phyloP scores from a whole-genome alignment of 2,329 filamentous ascomycete species.

The Tolypocladium pustulatum region DNA sequence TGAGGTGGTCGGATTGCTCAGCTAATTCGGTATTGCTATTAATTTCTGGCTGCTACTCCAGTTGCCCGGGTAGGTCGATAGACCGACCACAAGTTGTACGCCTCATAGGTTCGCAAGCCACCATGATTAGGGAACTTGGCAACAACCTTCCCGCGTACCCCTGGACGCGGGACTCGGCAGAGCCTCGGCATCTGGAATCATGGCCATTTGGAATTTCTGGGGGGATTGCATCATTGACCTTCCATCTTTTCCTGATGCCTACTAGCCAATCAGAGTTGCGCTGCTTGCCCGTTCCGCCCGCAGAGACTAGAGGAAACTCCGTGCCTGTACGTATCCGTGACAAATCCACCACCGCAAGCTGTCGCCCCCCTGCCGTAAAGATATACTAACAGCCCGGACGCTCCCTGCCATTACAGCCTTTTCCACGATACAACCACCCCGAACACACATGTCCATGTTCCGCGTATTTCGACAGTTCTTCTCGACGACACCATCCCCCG shows the following conservation, averaged over 20 bases:
- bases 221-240: neutral
- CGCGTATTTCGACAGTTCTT: slow-evolving; percentile 69
- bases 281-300: neutral
- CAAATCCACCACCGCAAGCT: neutral
- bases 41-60: no score
- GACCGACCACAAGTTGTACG: no score
- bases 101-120: neutral
- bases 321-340: neutral
- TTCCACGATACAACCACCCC: slow-evolving; percentile 1
- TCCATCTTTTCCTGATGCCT: neutral
- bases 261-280: neutral
- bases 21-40: no score
- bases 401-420: slow-evolving; percentile 1
- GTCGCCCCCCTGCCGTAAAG: neutral
- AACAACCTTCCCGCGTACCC: neutral
- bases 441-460: slow-evolving; percentile 24
- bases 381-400: neutral
- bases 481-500: slow-evolving; percentile 36
- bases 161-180: neutral
- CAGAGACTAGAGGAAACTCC: neutral
- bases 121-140: neutral
- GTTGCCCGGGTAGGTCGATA: no score
- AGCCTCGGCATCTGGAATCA: neutral
- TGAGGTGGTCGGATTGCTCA: no score
- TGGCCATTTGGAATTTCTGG: neutral